These are phyloP conservation scores for Mesembryanthemum crystallinum DNA, from an alignment of 148 eudicot genomes.

Conservation along the genomic window DNA sequence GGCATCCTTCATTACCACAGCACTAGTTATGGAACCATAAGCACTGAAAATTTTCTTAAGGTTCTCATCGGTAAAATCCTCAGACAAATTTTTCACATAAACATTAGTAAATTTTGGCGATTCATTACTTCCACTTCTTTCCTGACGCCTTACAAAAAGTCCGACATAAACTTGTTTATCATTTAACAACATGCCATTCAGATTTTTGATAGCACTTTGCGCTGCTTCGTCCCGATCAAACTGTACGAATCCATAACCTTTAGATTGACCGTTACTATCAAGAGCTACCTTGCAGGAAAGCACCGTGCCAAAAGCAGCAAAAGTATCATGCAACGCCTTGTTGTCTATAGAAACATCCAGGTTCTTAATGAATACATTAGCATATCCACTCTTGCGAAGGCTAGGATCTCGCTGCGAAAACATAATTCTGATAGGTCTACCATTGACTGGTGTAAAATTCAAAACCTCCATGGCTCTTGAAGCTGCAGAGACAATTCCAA, in stretches of 20 bases:
- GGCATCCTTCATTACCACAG: slow-evolving; percentile 54
- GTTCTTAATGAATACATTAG: slow-evolving; percentile 60
- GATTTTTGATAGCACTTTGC: slow-evolving; percentile 40
- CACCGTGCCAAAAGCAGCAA: slow-evolving; percentile 52
- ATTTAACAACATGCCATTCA: slow-evolving; percentile 66
- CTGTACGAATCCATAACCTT: slow-evolving; percentile 67
- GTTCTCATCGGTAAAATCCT: slow-evolving; percentile 42
- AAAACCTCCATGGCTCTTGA: slow-evolving; percentile 47
- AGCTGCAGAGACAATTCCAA: slow-evolving; percentile 37
- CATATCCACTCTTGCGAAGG: slow-evolving; percentile 58
- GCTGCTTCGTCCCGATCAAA: slow-evolving; percentile 59
- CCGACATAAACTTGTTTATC: slow-evolving; percentile 61
- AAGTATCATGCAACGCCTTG: slow-evolving; percentile 50
- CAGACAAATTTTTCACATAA: slow-evolving; percentile 55
- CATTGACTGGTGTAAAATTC: slow-evolving; percentile 54
- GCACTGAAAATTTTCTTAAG: slow-evolving; percentile 37
- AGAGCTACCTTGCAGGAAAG: slow-evolving; percentile 69
- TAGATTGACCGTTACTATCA: slow-evolving; percentile 47
- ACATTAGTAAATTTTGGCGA: slow-evolving; percentile 55
- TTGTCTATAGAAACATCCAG: slow-evolving; percentile 52
- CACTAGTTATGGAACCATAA: slow-evolving; percentile 59
- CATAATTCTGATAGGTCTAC: slow-evolving; percentile 66
- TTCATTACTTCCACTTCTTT: slow-evolving; percentile 33
- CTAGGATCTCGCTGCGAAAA: slow-evolving; percentile 67
- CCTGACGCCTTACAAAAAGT: slow-evolving; percentile 42